Percentiles rank a stretch among this genome's conserved stretches.
Conservation (phyloP, 495 filamentous ascomycete genomes). For the Xylaria flabelliformis region DNA sequence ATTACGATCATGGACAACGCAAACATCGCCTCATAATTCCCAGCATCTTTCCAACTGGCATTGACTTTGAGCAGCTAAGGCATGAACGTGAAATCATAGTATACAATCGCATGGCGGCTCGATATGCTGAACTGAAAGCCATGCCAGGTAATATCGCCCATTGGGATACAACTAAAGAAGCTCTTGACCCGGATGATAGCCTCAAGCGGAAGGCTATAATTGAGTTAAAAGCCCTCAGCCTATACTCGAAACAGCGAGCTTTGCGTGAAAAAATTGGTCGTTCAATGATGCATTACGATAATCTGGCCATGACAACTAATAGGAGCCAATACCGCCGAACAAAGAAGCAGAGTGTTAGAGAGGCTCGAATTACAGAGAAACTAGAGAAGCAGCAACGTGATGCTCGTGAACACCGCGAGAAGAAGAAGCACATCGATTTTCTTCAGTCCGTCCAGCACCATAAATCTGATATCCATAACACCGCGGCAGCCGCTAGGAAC, state of each 20-base stretch:
- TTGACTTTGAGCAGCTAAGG: conserved; percentile 80
- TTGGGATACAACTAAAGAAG: conserved; percentile 80
- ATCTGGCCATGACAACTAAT: conserved; percentile 93
- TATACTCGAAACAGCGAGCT: conserved; percentile 83
- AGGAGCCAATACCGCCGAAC: conserved; percentile 85
- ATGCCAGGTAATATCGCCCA: conserved; percentile 81
- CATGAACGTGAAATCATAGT: conserved; percentile 86
- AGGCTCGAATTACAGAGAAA: conserved; percentile 96
- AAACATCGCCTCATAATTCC: conserved; percentile 78
- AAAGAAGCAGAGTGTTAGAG: conserved; percentile 96
- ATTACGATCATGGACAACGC: conserved; percentile 75
- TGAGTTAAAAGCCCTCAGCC: conserved; percentile 84
- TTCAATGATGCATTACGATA: conserved; percentile 91
- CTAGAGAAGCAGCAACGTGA: conserved; percentile 98
- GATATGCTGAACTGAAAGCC: conserved; percentile 81
- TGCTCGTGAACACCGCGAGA: conserved; percentile 89
- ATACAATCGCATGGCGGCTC: conserved; percentile 84
- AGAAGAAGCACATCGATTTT: conserved; percentile 94
- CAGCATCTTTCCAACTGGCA: conserved; percentile 85
- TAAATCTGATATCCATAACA: conserved; percentile 51
- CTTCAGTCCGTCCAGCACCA: conserved; percentile 72
- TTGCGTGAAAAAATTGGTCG: conserved; percentile 84
- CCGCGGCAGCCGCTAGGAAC: conserved; percentile 47
- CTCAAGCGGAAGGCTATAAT: conserved; percentile 89
- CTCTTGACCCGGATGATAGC: conserved; percentile 75